Conservation (phyloP, 75 land plant genomes). For the Pinus taeda region DNA sequence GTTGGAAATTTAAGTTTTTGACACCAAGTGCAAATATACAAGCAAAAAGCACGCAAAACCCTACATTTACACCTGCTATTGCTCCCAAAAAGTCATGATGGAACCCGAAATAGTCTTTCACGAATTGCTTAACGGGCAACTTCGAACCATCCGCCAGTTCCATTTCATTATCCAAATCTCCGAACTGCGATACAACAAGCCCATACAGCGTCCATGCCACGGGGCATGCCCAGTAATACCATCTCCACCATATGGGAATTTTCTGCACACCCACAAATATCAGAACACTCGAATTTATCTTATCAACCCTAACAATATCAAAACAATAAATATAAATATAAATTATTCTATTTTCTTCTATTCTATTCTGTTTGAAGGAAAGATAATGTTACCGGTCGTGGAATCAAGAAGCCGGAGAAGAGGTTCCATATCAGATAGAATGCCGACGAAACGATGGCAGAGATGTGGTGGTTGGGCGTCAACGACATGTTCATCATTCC, state of each 20-base stretch:
- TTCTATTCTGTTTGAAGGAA: no score
- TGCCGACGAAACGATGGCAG: constrained; percentile 65
- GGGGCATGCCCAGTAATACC: constrained; percentile 81
- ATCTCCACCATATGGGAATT: constrained; percentile 86
- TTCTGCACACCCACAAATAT: constrained; percentile 13
- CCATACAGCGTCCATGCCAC: constrained; percentile 80
- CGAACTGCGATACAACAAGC: constrained; percentile 62
- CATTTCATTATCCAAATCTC: constrained; percentile 26
- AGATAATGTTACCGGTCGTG: constrained; percentile 52
- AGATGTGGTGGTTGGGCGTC: constrained; percentile 78
- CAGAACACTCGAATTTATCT: no score
- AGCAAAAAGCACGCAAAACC: constrained; percentile 44
- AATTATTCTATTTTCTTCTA: no score
- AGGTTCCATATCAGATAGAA: constrained; percentile 81
- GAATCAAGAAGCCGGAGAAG: constrained; percentile 81
- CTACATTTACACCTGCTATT: constrained; percentile 47
- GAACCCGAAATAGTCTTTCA: constrained; percentile 44
- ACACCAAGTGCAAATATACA: constrained; percentile 58
- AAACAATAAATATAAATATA: no score
- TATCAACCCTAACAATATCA: no score
- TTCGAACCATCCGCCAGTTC: constrained; percentile 9
- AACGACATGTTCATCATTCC: constrained; percentile 89
- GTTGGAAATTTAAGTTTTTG: constrained; percentile 71
- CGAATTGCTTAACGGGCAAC: constrained; percentile 33
- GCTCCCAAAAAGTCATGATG: constrained; percentile 44